A percentile compares a stretch with the other conserved stretches of the same genome.
Conservation (phyloP, 2,329 filamentous ascomycete genomes). For the Lecanicillium sp. region DNA sequence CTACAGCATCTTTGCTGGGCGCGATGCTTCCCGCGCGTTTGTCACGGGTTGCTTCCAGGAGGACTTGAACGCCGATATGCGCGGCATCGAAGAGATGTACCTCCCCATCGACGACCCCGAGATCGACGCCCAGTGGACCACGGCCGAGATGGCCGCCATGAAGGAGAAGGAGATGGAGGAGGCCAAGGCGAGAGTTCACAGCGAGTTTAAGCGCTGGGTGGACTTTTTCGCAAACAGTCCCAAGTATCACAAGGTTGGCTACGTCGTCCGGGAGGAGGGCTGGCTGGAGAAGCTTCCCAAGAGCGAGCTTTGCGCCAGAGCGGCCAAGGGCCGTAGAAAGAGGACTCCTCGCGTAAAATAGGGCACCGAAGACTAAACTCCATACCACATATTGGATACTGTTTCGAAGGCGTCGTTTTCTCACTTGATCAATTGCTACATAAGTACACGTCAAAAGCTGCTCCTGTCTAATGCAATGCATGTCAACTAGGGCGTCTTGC, state of each 20-base stretch:
- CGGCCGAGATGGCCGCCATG: constrained; percentile 43
- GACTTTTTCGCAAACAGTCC: constrained; percentile 71
- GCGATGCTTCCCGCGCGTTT: constrained; percentile 80
- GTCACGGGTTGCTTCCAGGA: constrained; percentile 88
- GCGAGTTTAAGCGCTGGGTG: constrained; percentile 72
- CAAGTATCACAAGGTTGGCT: constrained; percentile 77
- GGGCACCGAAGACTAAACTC: constrained; percentile 3
- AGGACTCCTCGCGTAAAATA: constrained; percentile 23
- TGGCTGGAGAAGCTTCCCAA: constrained; percentile 56
- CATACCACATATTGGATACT: neutral
- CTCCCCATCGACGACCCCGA: constrained; percentile 55
- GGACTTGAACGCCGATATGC: constrained; percentile 76
- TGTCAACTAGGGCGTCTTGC: no score
- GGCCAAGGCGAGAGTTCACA: constrained; percentile 58
- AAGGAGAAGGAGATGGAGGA: constrained; percentile 56
- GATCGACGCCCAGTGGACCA: constrained; percentile 51
- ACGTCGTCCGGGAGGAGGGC: constrained; percentile 53
- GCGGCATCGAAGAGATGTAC: constrained; percentile 83
- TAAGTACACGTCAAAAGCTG: neutral
- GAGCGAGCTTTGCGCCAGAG: constrained; percentile 62
- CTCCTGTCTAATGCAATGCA: neutral
- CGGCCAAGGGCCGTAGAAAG: constrained; percentile 49
- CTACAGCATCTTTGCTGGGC: constrained; percentile 81
- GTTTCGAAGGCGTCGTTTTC: neutral
- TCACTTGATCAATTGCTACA: neutral